Evolutionary conservation across 495 filamentous ascomycete genomes (phyloP), one percentile per base, ranked within the genome.

Genomic region (Penicillium diatomitis): DNA sequence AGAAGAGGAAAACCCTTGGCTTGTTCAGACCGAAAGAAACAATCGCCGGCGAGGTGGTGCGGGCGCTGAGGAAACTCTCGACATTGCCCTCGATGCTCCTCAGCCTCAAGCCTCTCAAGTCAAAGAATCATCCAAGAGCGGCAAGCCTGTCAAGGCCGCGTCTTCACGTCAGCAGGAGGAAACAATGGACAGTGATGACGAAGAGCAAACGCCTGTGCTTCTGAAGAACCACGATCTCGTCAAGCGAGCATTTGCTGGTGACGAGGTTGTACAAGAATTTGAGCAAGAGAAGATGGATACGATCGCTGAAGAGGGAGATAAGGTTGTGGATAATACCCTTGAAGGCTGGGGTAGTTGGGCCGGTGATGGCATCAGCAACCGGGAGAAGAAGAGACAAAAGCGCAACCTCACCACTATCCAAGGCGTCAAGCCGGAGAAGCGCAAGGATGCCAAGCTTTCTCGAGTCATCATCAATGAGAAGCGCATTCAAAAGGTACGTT

Each of bases 391-490:
- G 66, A 70, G 63, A 38, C 77, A 71, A 69, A 84, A 67, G 69
- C 75, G 77, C 29, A 76, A 85, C 56, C 55, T 88, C 11, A 85
- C 76, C 48, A 90, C 79, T 54, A 64, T 83, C 33, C 78, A 85
- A 45, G 92, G 92, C n/a, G 73, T 95, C 50, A 84, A 86, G 60
- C 69, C 74, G 29, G 84, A 85, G 52, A 73, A 85, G 44, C 78
- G 92, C 20, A 86, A 90, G 66, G 92, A 98, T 60, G 81, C 78
- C 32, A 86, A 84, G 69, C 66, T 95, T 32, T 78, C 84, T 48
- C 79, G 78, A 41, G 91, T 95, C 7, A 96, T 98, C 49, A 87
- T 98, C 54, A 95, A 85, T 57, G 87, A 98, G 77, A 96, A 91
- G 72, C 72, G 79, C 33, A 76, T 88, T 28, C 90, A 88, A 73